Conservation (phyloP, 2,329 filamentous ascomycete species). For the Fusarium pilosicola region DNA sequence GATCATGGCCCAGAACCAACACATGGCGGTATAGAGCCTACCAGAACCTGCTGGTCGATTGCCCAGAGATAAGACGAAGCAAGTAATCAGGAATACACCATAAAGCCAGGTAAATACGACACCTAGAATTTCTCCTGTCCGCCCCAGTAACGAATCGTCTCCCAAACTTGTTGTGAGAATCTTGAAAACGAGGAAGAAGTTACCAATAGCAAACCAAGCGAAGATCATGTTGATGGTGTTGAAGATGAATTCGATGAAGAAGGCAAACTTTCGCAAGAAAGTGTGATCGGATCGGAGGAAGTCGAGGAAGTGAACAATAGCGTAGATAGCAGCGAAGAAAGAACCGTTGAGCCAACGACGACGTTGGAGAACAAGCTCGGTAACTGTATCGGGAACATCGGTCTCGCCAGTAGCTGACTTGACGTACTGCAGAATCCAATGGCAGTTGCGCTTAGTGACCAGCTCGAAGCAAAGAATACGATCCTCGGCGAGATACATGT, state of each 20-base stretch:
- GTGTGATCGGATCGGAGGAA: constrained; percentile 95
- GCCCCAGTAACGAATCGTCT: constrained; percentile 74
- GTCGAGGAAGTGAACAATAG: constrained; percentile 93
- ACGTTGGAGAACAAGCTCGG: constrained; percentile 94
- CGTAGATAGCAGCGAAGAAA: constrained; percentile 97
- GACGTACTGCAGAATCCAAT: constrained; percentile 98
- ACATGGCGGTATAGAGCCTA: constrained; percentile 94
- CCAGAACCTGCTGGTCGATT: constrained; percentile 96
- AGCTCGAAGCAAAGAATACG: constrained; percentile 99
- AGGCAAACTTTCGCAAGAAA: constrained; percentile 84
- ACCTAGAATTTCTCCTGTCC: constrained; percentile 80
- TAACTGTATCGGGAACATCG: constrained; percentile 93
- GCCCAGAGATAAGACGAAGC: constrained; percentile 93
- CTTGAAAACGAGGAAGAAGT: constrained; percentile 99
- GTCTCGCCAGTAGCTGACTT: constrained; percentile 98
- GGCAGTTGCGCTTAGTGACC: constrained; percentile 95
- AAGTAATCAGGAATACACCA: constrained; percentile 88
- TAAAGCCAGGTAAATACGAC: constrained; percentile 98
- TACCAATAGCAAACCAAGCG: constrained; percentile 97
- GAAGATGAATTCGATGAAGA: constrained; percentile 93
- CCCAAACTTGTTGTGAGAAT: constrained; percentile 92
- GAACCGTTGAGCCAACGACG: constrained; percentile 97
- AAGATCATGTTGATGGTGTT: constrained; percentile 98
- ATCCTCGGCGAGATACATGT: constrained; percentile 99
- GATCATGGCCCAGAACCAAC: constrained; percentile 97